Evolutionary conservation across 2,329 filamentous ascomycete species (phyloP), one percentile per base, ranked within the genome.

Genomic region (Hypoxylon sp.): DNA sequence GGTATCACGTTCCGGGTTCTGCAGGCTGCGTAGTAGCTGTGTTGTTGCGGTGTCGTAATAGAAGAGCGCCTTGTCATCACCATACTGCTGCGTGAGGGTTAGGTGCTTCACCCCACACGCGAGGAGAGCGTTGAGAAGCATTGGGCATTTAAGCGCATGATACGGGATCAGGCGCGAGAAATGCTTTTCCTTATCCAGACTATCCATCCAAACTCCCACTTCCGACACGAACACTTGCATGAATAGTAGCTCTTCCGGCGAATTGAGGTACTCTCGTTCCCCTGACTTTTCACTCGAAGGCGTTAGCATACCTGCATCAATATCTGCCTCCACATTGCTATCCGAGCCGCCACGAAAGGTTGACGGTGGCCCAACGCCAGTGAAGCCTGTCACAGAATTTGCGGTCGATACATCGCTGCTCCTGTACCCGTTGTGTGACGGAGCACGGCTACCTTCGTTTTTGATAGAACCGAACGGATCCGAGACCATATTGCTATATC

Each of bases 201-300:
- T 93, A 79, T 98, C 95, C 93, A 98, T 97, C 93, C 95, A 98
- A 2, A 93, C 80, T 0, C 91, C 94, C 1, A 98, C 93, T 71
- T 97, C 92, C 75, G 97, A 92, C 5, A 97, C 91, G 77, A 97
- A 98, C 0, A 94, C 90, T 78, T 97, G 93, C 91, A 98, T 93
- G 76, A 94, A 94, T n/a, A 91, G 82, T 0, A 96, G 87, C 77
- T 97, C 93, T 63, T 97, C 92, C 9, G 90, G 87, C 2, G 88
- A 89, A 70, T 88, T 90, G 49, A 97, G 84, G 72, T 88, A 93
- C 56, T 92, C 87, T 38, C 88, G 79, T 65, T 84, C 82, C 73
- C 79, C 46, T 57, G 74, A 10, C 60, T 79, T 81, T 48, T 84
- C 82, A 46, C 73, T 77, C 2, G 79, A 81, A 0, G 81, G 80